Base-by-base conservation (phyloP, 345 rosid species). In the Rhizophora mangle region DNA sequence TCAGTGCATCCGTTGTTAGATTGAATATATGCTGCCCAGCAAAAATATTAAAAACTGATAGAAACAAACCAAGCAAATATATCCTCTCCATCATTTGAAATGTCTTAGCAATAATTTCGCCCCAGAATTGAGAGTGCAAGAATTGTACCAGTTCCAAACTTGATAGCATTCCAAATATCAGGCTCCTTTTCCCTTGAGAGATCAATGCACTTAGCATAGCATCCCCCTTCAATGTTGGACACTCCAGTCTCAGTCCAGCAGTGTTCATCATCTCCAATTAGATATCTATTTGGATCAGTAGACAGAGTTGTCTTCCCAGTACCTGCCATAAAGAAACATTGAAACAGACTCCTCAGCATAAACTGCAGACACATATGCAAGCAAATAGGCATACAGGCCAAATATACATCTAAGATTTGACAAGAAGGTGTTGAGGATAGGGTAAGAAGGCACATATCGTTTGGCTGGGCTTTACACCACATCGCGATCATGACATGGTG, bases 221-320 rank as follows among this genome's bases (percentile, higher is more conserved):
- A 91, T 30, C 97, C 98, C 18, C 98, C 98, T 83, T 94, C 98
- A 26, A 94, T 91, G 74, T 94, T 94, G n/a, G 98, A 94, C 58
- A 94, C 96, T 65, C 98, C 96, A 57, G 81, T 86, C 60, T 88
- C 96, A 52, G 89, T 78, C 98, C 98, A 94, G 63, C 97, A 91
- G 72, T 94, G 98, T 65, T 94, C 98, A 51, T 94, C 98, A 32
- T 94, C 98, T n/a, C 98, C 98, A 55, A 94, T 91, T 56, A 94
- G 83, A 70, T 82, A 88, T 76, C 98, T 74, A 65, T 91, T 94
- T 54, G 90, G 97, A 83, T 94, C 98, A 49, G 98, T 94, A 37
- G 98, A 94, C 82, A 94, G 37, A 1, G 98, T 94, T 7, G 98
- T 94, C 84, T 94, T 94, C 27, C 98, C 98, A 9, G 97, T 94